Conservation (phyloP, 148 eudicot species). For the Limonium bicolor region DNA sequence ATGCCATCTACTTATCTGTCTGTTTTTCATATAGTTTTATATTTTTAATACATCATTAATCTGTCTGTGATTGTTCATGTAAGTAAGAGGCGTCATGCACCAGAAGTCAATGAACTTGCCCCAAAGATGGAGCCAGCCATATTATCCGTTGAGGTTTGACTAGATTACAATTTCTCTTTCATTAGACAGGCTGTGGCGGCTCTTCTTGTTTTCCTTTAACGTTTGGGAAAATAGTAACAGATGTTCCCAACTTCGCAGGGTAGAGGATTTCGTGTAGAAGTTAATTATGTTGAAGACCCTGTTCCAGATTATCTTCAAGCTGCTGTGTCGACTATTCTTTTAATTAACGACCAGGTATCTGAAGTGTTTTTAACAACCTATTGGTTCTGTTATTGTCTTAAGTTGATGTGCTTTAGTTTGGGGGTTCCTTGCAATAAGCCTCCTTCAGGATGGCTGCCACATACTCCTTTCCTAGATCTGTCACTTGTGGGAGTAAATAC, state of each 20-base stretch:
- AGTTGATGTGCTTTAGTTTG: too few relatives aligned
- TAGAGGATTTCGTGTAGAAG: constrained; percentile 72
- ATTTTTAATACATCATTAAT: too few relatives aligned
- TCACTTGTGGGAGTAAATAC: too few relatives aligned
- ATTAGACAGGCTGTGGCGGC: background rate
- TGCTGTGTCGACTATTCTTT: constrained; percentile 76
- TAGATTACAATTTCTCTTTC: background rate
- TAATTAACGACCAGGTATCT: constrained; percentile 69
- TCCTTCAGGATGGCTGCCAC: too few relatives aligned
- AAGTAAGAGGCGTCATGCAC: constrained; percentile 42
- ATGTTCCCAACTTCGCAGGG: constrained; percentile 43
- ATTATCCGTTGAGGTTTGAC: constrained; percentile 86
- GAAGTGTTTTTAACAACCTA: too few relatives aligned
- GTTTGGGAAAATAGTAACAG: constrained; percentile 1
- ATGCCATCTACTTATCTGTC: too few relatives aligned
- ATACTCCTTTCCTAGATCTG: too few relatives aligned
- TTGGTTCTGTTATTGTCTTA: too few relatives aligned
- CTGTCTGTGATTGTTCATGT: background rate
- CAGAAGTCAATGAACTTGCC: constrained; percentile 25
- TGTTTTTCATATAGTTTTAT: too few relatives aligned
- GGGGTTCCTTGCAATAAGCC: too few relatives aligned
- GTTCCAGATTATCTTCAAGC: constrained; percentile 88
- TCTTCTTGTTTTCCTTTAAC: background rate
- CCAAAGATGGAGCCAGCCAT: constrained; percentile 76
- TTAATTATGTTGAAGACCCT: constrained; percentile 72